Evolutionary conservation across 495 filamentous ascomycete species (phyloP).

Genomic region (Penicillium cataractarum): DNA sequence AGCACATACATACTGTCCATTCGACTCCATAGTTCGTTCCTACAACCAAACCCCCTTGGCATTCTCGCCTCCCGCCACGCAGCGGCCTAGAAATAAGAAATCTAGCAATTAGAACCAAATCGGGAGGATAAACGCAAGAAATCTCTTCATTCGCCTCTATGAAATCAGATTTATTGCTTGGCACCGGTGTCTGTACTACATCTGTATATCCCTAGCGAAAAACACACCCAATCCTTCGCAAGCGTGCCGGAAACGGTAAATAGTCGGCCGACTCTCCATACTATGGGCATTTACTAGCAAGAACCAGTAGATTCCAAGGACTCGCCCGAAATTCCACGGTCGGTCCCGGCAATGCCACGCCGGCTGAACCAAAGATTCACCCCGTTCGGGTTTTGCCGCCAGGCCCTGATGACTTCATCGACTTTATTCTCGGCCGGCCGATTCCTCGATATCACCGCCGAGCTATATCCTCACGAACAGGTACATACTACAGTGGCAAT

Average conservation of each 20-base stretch:
- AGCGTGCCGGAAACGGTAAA: neutral
- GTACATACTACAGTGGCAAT: neutral
- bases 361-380: slow-evolving; percentile 15
- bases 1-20: too few relatives aligned
- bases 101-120: neutral
- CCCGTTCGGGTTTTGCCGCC: slow-evolving; percentile 3
- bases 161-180: neutral
- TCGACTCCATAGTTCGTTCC: neutral
- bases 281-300: neutral
- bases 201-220: slow-evolving; percentile 3
- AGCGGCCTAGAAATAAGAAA: neutral
- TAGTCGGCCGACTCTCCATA: too few relatives aligned
- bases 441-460: neutral
- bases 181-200: neutral
- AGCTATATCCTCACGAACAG: neutral
- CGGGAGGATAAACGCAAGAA: neutral
- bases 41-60: neutral
- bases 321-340: neutral
- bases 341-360: neutral
- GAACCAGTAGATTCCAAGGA: neutral
- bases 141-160: neutral
- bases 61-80: slow-evolving; percentile 1
- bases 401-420: slow-evolving; percentile 3
- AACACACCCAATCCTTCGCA: neutral
- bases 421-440: slow-evolving; percentile 8